Evolutionary conservation across 2,329 filamentous ascomycete genomes (phyloP).

Genomic region (Fusarium sp.): DNA sequence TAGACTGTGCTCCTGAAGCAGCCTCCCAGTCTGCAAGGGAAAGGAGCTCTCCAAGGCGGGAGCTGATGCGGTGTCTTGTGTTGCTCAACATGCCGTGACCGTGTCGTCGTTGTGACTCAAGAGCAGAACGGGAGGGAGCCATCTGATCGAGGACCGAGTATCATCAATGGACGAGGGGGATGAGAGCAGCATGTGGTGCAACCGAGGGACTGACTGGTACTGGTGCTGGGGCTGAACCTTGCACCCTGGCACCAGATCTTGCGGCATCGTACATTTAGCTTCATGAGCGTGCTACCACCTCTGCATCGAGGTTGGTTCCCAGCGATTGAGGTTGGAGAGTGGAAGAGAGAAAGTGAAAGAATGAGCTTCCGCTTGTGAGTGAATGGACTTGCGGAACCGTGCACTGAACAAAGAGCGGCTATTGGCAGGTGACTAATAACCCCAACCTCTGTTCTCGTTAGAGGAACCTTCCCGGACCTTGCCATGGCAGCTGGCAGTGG

Average conservation of each 20-base stretch:
- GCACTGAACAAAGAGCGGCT: background rate
- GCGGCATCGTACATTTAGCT: slow-evolving; percentile 43
- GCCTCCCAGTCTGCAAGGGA: slow-evolving; percentile 18
- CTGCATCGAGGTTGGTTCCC: slow-evolving; percentile 13
- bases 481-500: background rate
- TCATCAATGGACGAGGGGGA: slow-evolving; percentile 15
- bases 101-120: slow-evolving; percentile 20
- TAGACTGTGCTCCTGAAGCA: slow-evolving; percentile 16
- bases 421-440: slow-evolving; percentile 13
- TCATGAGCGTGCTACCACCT: slow-evolving; percentile 32
- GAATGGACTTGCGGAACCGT: background rate
- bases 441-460: background rate
- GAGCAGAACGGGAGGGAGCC: slow-evolving; percentile 16
- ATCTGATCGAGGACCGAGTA: slow-evolving; percentile 24
- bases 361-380: background rate
- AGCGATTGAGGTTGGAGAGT: background rate
- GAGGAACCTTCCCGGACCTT: background rate
- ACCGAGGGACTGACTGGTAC: slow-evolving; percentile 24
- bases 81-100: slow-evolving; percentile 25
- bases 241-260: slow-evolving; percentile 44
- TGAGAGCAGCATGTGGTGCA: slow-evolving; percentile 29
- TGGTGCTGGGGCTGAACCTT: slow-evolving; percentile 35
- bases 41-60: slow-evolving; percentile 30
- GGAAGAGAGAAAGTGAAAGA: background rate
- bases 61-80: slow-evolving; percentile 42